These are phyloP conservation scores for Teunomyces funiuensis DNA, from an alignment of 805 yeast genomes.

Conservation along the genomic window DNA sequence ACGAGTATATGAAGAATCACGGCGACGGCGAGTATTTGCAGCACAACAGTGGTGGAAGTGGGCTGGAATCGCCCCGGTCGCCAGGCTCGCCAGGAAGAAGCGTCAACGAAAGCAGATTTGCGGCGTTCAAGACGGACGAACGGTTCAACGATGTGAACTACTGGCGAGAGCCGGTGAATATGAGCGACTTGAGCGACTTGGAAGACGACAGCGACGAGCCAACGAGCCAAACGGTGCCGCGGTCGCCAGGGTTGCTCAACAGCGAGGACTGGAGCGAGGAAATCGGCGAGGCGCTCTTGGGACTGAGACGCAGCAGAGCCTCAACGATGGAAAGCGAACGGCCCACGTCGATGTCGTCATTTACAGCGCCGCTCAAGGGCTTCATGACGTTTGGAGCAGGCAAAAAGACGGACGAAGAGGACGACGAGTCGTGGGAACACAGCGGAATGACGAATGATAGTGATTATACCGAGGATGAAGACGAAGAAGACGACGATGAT, in stretches of 20 bases:
- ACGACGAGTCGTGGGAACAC: slow-evolving; percentile 22
- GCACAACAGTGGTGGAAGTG: too few relatives aligned
- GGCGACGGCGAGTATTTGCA: too few relatives aligned
- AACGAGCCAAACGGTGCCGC: neutral
- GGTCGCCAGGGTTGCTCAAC: slow-evolving; percentile 17
- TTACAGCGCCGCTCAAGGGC: slow-evolving; percentile 41
- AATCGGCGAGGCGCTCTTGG: neutral
- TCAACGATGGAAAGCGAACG: slow-evolving; percentile 18
- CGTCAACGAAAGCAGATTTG: slow-evolving; percentile 18
- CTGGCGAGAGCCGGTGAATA: slow-evolving; percentile 84
- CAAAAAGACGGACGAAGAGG: slow-evolving; percentile 24
- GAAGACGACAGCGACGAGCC: slow-evolving; percentile 11
- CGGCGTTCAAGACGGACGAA: slow-evolving; percentile 45
- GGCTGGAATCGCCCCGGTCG: neutral
- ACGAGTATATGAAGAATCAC: slow-evolving; percentile 30
- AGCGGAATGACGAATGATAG: slow-evolving; percentile 12
- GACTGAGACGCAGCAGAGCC: slow-evolving; percentile 6
- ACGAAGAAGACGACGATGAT: slow-evolving; percentile 22
- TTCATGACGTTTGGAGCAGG: slow-evolving; percentile 41
- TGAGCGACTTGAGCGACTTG: slow-evolving; percentile 52
- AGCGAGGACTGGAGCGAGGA: slow-evolving; percentile 7
- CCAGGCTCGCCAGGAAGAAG: slow-evolving; percentile 15
- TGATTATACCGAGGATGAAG: slow-evolving; percentile 24
- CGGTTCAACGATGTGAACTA: slow-evolving; percentile 83
- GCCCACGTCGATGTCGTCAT: slow-evolving; percentile 35